Evolutionary conservation across 2,329 filamentous ascomycete species (phyloP), one percentile per base, ranked within the genome.

Genomic region (Cladorrhinum sp.): DNA sequence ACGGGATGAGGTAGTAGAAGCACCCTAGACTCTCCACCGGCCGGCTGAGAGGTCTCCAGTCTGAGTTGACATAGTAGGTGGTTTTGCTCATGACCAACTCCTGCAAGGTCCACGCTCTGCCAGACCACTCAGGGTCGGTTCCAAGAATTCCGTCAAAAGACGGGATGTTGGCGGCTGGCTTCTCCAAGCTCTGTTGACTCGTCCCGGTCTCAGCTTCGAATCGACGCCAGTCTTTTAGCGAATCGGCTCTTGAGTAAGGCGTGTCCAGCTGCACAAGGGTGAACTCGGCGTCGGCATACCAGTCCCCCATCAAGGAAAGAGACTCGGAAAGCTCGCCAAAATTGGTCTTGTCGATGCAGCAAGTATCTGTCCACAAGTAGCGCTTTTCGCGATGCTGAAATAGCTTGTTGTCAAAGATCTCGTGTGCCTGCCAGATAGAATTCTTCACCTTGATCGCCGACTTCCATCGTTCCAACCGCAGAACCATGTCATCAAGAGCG

Each of bases 81-180:
- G 69, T 68, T 63, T 72, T 73, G 62, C 73, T 74, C 64, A 74
- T 65, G 29, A 72, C 67, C 24, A 72, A 65, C 51, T 74, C 71
- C 41, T 74, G 70, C 2, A 73, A 64, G 12, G 72, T 73, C 70
- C 71, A 74, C 1, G 67, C 71, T 51, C 71, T 62, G 3, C 64
- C 69, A 0, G 68, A 66, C 69, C 70, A 73, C 22, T 72, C 66
- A 1, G 70, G 70, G 2, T 64, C 32, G n/a, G 61, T 55, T 10
- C 7, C 7, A 8, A 18, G 8, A 51, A 72, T 66, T 3, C 62
- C 59, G 25, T 59, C 50, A 48, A 68, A 72, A 10, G 16, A 63
- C 1, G 32, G 29, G 45, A 69, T 66, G 49, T 68, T 70, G 2
- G 63, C 41, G 10, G 59, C 24, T 27, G n/a, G 8, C n/a, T n/a